Conservation (phyloP, 148 eudicot genomes). For the Vaccinium corymbosum region DNA sequence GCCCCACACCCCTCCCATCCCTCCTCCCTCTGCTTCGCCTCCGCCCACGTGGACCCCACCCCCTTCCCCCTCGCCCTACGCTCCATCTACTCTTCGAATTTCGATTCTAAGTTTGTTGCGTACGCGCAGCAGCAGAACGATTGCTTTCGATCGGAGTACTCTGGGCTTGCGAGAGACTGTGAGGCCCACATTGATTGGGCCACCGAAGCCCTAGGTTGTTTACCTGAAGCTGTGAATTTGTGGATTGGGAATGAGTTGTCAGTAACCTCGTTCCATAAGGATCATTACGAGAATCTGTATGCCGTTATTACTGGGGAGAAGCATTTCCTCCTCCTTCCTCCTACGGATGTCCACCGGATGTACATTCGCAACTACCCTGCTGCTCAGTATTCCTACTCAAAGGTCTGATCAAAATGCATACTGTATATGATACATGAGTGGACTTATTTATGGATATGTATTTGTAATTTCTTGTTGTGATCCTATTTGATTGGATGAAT, state of each 20-base stretch:
- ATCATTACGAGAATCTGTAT: constrained; percentile 92
- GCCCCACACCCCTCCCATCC: constrained; percentile 44
- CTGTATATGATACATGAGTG: background rate
- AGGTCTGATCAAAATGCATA: constrained; percentile 33
- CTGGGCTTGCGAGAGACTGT: constrained; percentile 49
- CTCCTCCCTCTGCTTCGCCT: constrained; percentile 69
- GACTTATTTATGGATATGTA: background rate
- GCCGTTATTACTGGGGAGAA: constrained; percentile 89
- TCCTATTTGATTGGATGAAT: background rate
- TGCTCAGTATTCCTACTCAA: constrained; percentile 57
- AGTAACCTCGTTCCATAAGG: constrained; percentile 90
- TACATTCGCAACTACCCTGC: constrained; percentile 73
- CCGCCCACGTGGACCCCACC: constrained; percentile 59
- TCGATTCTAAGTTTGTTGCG: constrained; percentile 39
- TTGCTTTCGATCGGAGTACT: constrained; percentile 72
- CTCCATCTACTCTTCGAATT: constrained; percentile 31
- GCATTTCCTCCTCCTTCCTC: constrained; percentile 86
- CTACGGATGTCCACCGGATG: constrained; percentile 89
- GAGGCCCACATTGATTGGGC: constrained; percentile 83
- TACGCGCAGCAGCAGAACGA: constrained; percentile 95
- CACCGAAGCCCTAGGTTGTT: constrained; percentile 67
- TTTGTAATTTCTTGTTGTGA: background rate
- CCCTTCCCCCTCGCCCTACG: constrained; percentile 53
- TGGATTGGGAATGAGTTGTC: constrained; percentile 78
- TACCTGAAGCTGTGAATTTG: constrained; percentile 91